Evolutionary conservation across 805 yeast species (phyloP), one percentile per base, ranked within the genome.

Genomic region (Torulaspora indica): DNA sequence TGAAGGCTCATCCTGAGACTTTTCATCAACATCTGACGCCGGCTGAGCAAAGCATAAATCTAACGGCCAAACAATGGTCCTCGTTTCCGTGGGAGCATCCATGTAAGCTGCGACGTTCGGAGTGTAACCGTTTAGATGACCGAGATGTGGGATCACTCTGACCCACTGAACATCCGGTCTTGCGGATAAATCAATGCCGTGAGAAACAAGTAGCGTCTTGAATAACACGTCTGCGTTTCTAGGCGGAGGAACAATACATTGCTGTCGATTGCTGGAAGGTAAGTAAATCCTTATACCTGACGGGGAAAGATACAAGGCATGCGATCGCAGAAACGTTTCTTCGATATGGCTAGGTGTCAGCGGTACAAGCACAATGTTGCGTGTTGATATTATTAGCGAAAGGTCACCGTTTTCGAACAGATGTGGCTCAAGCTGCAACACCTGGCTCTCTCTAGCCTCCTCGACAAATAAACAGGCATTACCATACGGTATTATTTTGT

Each of bases 21-120:
- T 18, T 13, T 42, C 45, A 29, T 40, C 41, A 10, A 37, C 36
- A 34, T 49, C 49, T 9, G 44, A 36, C 15, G 55, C 51, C 43
- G 72, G 66, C 56, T 85, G 93, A 4, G 78, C 67, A 45, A 77
- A 69, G 54, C 90, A 82, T 15, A 85, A 64, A 36, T 75, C 77
- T 54, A 82, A 64, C 0, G 95, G 95, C 95, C 95, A 85, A 35
- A 78, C 63, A 1, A 85, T 75, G 43, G 71, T 78, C 54, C 81
- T 80, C 22, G 69, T 70, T 51, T 75, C 76, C 24, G 69, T 71
- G 3, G 77, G 78, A 0, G 73, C 68, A 39, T 67, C 69, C 36
- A 81, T 68, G 58, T 76, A 84, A 18, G 71, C 69, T 9, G 88
- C 69, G 2, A 85, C 73, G 8, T 70, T 70, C 0, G 89, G 81